Evolutionary conservation across 2,329 filamentous ascomycete species (phyloP).

Genomic region (Diplodia scrobiculata): DNA sequence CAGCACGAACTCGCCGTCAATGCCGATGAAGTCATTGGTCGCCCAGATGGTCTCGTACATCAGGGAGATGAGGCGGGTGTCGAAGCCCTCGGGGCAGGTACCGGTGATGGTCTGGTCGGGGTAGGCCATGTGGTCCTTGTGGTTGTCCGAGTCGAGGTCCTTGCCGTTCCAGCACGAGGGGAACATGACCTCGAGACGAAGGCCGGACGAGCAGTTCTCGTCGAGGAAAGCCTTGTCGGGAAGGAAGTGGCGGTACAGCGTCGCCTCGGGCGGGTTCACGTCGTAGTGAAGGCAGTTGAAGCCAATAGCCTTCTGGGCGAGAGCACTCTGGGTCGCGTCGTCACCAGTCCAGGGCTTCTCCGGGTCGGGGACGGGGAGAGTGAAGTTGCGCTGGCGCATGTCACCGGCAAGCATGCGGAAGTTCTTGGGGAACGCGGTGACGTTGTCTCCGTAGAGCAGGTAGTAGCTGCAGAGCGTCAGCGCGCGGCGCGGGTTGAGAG

Average conservation of each 20-base stretch:
- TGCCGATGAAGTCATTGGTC: constrained; percentile 54
- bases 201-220: constrained; percentile 76
- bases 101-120: constrained; percentile 58
- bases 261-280: constrained; percentile 62
- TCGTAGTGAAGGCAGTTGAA: constrained; percentile 94
- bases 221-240: constrained; percentile 81
- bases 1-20: constrained; percentile 64
- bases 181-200: constrained; percentile 71
- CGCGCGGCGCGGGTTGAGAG: constrained; percentile 38
- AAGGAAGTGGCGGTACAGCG: constrained; percentile 78
- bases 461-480: constrained; percentile 66
- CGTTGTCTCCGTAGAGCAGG: constrained; percentile 70
- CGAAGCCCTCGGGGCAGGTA: constrained; percentile 58
- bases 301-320: constrained; percentile 79
- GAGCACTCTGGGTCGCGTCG: constrained; percentile 68
- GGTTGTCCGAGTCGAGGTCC: constrained; percentile 59
- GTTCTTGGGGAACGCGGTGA: constrained; percentile 70
- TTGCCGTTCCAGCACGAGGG: constrained; percentile 74
- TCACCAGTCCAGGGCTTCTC: constrained; percentile 72
- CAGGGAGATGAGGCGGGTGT: constrained; percentile 59
- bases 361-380: constrained; percentile 62
- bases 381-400: constrained; percentile 58
- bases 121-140: constrained; percentile 67
- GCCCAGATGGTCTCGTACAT: constrained; percentile 64
- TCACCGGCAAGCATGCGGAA: constrained; percentile 73